These are phyloP conservation scores for Babesia gibsoni DNA, from an alignment of 169 alveolate species.

Conservation along the genomic window DNA sequence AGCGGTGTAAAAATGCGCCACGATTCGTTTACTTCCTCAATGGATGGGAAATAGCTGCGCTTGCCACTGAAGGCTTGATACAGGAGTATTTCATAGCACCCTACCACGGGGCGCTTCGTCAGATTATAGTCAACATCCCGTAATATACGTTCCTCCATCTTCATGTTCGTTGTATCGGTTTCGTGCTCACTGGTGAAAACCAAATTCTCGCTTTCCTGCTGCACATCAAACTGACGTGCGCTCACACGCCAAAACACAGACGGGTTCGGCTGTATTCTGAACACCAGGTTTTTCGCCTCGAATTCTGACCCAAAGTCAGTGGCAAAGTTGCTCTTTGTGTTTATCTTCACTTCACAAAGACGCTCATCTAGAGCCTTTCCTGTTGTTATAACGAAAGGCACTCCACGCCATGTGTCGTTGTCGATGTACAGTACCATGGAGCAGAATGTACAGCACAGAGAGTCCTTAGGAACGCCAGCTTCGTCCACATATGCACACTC, in stretches of 20 bases:
- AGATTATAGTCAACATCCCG: slow-evolving; percentile 59
- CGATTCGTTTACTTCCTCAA: slow-evolving; percentile 56
- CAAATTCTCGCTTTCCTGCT: slow-evolving; percentile 12
- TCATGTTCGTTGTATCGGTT: slow-evolving; percentile 24
- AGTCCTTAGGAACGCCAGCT: slow-evolving; percentile 32
- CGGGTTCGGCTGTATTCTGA: slow-evolving; percentile 59
- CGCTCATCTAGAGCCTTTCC: slow-evolving; percentile 65
- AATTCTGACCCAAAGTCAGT: slow-evolving; percentile 37
- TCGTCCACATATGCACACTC: slow-evolving; percentile 39
- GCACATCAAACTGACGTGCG: slow-evolving; percentile 20
- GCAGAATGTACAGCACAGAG: slow-evolving; percentile 53
- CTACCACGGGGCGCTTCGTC: slow-evolving; percentile 58
- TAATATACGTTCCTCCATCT: slow-evolving; percentile 49
- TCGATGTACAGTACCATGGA: slow-evolving; percentile 49
- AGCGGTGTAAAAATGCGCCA: slow-evolving; percentile 63
- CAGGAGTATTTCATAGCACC: slow-evolving; percentile 60
- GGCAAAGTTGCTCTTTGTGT: slow-evolving; percentile 19
- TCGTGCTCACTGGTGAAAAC: slow-evolving; percentile 44
- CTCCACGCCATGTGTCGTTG: slow-evolving; percentile 64
- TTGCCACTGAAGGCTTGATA: slow-evolving; percentile 58
- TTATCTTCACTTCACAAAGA: slow-evolving; percentile 37
- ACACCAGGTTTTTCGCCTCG: slow-evolving; percentile 47
- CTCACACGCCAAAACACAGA: slow-evolving; percentile 51
- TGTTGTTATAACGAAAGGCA: slow-evolving; percentile 61
- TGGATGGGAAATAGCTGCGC: slow-evolving; percentile 52